These are phyloP conservation scores for Ophiostoma australiae DNA, from an alignment of 2,329 filamentous ascomycete species.

Conservation along the genomic window DNA sequence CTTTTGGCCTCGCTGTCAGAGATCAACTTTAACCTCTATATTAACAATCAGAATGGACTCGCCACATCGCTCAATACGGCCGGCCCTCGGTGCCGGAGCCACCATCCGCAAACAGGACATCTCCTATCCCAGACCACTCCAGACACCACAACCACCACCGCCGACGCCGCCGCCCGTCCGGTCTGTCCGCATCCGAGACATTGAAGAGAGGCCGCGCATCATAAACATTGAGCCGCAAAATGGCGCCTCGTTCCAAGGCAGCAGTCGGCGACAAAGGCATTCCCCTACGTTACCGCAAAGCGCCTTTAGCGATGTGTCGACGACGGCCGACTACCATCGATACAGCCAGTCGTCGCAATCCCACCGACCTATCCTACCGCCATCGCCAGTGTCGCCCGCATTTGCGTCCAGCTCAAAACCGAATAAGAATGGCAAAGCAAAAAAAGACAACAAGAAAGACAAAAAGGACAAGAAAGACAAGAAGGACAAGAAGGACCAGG, in stretches of 20 bases:
- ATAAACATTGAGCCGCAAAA: conserved; percentile 16
- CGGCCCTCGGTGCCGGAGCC: not conserved
- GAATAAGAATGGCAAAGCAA: not conserved
- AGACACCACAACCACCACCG: not conserved
- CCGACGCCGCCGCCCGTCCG: not conserved
- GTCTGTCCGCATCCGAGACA: conserved; percentile 18
- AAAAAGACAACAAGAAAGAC: too few species aligned
- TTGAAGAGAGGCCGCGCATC: conserved; percentile 19
- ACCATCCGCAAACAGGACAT: conserved; percentile 21
- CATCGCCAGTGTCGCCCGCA: not conserved
- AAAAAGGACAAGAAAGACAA: not conserved
- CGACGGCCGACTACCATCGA: not conserved
- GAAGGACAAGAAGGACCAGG: not conserved
- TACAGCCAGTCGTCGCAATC: not conserved
- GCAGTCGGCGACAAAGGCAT: not conserved
- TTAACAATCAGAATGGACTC: not conserved
- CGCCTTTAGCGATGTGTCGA: not conserved
- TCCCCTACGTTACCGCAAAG: not conserved
- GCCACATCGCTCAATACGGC: not conserved
- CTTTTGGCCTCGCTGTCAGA: not conserved
- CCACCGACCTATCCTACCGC: not conserved
- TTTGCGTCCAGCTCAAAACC: not conserved
- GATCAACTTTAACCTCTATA: not conserved
- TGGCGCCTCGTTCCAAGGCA: not conserved
- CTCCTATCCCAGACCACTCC: conserved; percentile 14